Evolutionary conservation across 1,284 basidiomycete genomes (phyloP), one percentile per base, ranked within the genome.

Genomic region (Cryptococcus sp.): DNA sequence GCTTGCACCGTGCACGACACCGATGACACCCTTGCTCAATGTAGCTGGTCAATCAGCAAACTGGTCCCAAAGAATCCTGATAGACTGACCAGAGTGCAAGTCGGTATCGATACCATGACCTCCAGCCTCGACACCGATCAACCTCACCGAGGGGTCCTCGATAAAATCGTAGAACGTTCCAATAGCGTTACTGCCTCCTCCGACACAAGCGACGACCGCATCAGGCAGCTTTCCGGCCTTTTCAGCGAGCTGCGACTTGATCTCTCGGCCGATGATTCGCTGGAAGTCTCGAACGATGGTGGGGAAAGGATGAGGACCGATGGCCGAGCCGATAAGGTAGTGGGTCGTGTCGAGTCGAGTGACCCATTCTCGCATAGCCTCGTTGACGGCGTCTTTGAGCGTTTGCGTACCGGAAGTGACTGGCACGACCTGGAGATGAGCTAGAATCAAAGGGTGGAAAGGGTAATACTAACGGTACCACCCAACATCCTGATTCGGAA

Each of bases 281-380:
- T 98, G 95, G 81, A 95, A 97, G 74, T 99, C 95, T 48, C 94
- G 85, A 40, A 99, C 94, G 53, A 99, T 89, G 28, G 93, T 97
- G 1, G 95, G 95, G 83, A 98, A 98, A 1, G 95, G 95, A 72
- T 97, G 94, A 16, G 95, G 95, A 6, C 95, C 95, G 59, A 98
- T 97, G 28, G 86, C 91, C 19, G 92, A 97, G 34, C 95, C 95
- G 58, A 98, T 89, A 56, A 97, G 82, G 77, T 97, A 99, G 76
- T 98, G 92, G 2, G 94, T 97, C 18, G 77, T 86, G 26, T 86
- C 77, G 32, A 99, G 81, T 73, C 97, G 94, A 38, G 93, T 92
- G 19, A 97, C 94, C 95, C 95, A 99, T 75, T 97, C 93, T 43
- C 93, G 82, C 80, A 97, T 82, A 2, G 92, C 91, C 61, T 97